phyloP scores from a whole-genome alignment of 2,329 filamentous ascomycete species.

The Leptographium radiaticola region DNA sequence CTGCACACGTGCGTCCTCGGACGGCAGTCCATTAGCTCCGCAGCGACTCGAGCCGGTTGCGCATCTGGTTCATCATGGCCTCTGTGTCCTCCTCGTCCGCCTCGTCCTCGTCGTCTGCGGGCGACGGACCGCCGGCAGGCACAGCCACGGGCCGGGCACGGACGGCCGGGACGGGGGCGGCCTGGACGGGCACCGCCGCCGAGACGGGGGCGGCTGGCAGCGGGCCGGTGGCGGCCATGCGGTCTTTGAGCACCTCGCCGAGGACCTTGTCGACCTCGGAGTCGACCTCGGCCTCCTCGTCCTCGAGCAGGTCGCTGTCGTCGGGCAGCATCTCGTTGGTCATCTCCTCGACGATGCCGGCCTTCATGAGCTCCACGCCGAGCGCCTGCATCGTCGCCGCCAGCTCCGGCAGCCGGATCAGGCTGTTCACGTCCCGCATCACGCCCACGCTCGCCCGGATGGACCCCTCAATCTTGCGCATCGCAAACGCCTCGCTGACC shows the following conservation, averaged over 20 bases:
- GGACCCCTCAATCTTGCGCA: slow-evolving; percentile 89
- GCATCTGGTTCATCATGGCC: slow-evolving; percentile 87
- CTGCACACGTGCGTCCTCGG: not conserved
- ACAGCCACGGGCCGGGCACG: slow-evolving; percentile 27
- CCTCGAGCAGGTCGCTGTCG: slow-evolving; percentile 54
- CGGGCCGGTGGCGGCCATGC: slow-evolving; percentile 51
- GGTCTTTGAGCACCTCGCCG: slow-evolving; percentile 78
- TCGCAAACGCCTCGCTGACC: slow-evolving; percentile 89
- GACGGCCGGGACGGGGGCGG: slow-evolving; percentile 30
- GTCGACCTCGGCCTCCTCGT: slow-evolving; percentile 62
- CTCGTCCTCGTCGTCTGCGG: slow-evolving; percentile 39
- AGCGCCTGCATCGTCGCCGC: slow-evolving; percentile 83
- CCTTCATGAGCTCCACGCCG: slow-evolving; percentile 77
- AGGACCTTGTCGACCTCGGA: slow-evolving; percentile 86
- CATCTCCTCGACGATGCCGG: slow-evolving; percentile 97
- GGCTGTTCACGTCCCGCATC: slow-evolving; percentile 90
- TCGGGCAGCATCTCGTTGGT: slow-evolving; percentile 74
- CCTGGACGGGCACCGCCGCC: slow-evolving; percentile 32
- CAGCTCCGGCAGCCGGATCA: slow-evolving; percentile 75
- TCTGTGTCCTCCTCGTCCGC: slow-evolving; percentile 79
- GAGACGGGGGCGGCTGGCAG: slow-evolving; percentile 39
- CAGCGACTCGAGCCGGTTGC: slow-evolving; percentile 77
- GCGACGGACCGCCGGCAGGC: slow-evolving; percentile 26
- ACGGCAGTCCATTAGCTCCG: slow-evolving; percentile 49
- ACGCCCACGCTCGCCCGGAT: slow-evolving; percentile 78